Base-by-base conservation (phyloP, 1,139 yeast genomes). In the Saccharomyces hybrid region DNA sequence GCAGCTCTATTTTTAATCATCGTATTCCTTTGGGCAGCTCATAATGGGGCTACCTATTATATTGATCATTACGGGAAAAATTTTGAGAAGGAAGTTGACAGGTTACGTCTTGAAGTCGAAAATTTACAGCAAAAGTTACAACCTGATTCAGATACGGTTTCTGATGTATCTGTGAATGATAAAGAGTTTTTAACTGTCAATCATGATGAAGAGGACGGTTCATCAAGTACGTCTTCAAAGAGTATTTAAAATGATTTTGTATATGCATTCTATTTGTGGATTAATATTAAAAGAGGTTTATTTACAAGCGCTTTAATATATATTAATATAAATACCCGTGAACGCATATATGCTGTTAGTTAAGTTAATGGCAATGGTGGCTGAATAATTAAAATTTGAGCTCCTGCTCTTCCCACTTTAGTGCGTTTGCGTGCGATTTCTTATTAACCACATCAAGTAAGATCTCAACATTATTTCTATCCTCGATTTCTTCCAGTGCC, bases 21-120 rank as follows among this genome's bases (percentile, higher is more conserved):
- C 54, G 88, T 93, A 28, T 89, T 90, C 63, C 71, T 84, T 41
- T 80, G 83, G 73, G 95, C 98, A 2, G 78, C 90, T 51, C 88
- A 86, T 70, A 91, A 93, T 63, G 99, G 99, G 34, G 98, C 98
- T 1, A 88, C 96, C 0, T 93, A 88, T 68, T 93, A 93, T 68
- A 79, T 93, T 56, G 98, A 93, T 66, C 86, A 86, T 48, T 93
- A 91, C 72, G 97, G 96, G 56, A 87, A 85, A 89, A 64, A 62
- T 52, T 65, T 84, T 87, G 71, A 96, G 84, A 88, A 86, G 64
- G 97, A 93, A 68, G 88, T 91, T 46, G 73, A 76, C 32, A 80
- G 80, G 65, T 75, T 93, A 64, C 87, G 84, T 68, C 71, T 71
- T 26, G 97, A 91, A 66, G 81, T 93, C 28, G 78, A 75, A 13